Base-by-base conservation (phyloP, 1,284 basidiomycete genomes). In the Trametes pubescens region DNA sequence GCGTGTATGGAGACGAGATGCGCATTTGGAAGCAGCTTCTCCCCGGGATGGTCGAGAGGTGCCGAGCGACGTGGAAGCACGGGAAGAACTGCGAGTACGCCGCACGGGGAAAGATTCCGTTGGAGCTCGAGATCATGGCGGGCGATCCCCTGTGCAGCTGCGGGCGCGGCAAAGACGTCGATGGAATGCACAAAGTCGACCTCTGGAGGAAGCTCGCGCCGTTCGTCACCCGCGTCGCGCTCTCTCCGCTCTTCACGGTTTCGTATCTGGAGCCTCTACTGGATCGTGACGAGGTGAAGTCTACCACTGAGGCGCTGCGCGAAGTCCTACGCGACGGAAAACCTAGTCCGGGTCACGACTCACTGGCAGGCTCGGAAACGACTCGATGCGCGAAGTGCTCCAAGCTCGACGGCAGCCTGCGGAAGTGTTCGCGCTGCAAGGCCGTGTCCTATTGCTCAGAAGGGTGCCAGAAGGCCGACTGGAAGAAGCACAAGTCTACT, bases 11-110 rank as follows among this genome's bases (percentile, higher is more conserved):
- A 0, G 70, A 72, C 2, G 82, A 82, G 64, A 66, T 77, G 26
- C 62, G 65, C 13, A 75, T 75, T 1, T 87, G 85, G 85, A 81
- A 81, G 59, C 73, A 79, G 57, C 72, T 86, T 10, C 69, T 86
- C 0, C 84, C 84, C 5, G 75, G 76, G 6, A 66, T 83, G 32
- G 78, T 77, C 6, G 86, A 88, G 67, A 81, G 86, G 14, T 86
- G 84, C 64, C 78, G 86, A 11, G 7, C 38, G 18, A 77, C 74
- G 0, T 87, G 86, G 86, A 68, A 69, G 16, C 86, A 88, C 68
- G 72, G 66, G 11, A 21, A 70, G 10, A 72, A 72, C 34, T 88
- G 86, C 75, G 80, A 81, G 69, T 86, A 86, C 70, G n/a, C 64
- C 5, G 32, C 48, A 4, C 64, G 65, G 2, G 76, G 76, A 2